Evolutionary conservation across 2,329 filamentous ascomycete species (phyloP).

Genomic region (Arthrobotrys sinensis): DNA sequence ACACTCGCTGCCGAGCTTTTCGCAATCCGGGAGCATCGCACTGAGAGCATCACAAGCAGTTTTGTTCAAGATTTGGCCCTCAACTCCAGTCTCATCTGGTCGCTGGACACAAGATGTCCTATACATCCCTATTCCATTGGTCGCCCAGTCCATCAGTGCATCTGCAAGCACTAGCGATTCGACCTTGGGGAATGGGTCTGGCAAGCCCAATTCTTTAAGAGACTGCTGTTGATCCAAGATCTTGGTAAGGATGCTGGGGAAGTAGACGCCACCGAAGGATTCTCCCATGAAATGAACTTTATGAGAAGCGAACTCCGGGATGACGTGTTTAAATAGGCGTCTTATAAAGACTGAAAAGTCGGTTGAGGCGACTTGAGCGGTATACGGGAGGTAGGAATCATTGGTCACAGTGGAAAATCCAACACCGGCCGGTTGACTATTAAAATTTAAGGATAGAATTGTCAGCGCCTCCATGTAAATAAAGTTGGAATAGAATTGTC

Average conservation of each 20-base stretch:
- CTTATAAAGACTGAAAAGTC: conserved; percentile 53
- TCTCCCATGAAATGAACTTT: conserved; percentile 52
- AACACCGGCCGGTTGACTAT: conserved; percentile 50
- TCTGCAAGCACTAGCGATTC: conserved; percentile 41
- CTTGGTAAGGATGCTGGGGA: conserved; percentile 42
- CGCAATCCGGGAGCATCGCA: conserved; percentile 25
- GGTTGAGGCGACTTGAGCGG: conserved; percentile 26
- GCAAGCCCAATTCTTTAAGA: conserved; percentile 32
- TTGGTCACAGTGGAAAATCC: conserved; percentile 39
- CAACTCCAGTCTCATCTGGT: conserved; percentile 50
- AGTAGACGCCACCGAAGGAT: conserved; percentile 49
- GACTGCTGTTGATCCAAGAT: conserved; percentile 48
- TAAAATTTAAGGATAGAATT: too few species aligned
- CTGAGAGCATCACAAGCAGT: conserved; percentile 43
- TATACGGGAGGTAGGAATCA: conserved; percentile 46
- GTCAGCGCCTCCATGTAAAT: conserved; percentile 1
- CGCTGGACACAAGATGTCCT: conserved; percentile 31
- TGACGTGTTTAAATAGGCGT: conserved; percentile 44
- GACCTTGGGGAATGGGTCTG: conserved; percentile 47
- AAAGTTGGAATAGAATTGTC: not conserved
- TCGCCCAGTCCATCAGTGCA: conserved; percentile 48
- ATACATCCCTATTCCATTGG: conserved; percentile 34
- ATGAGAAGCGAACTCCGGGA: conserved; percentile 48
- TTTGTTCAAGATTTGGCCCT: conserved; percentile 34
- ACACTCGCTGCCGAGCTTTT: conserved; percentile 40